phyloP scores from a whole-genome alignment of 1,284 basidiomycete genomes.

The Malassezia arunalokei region DNA sequence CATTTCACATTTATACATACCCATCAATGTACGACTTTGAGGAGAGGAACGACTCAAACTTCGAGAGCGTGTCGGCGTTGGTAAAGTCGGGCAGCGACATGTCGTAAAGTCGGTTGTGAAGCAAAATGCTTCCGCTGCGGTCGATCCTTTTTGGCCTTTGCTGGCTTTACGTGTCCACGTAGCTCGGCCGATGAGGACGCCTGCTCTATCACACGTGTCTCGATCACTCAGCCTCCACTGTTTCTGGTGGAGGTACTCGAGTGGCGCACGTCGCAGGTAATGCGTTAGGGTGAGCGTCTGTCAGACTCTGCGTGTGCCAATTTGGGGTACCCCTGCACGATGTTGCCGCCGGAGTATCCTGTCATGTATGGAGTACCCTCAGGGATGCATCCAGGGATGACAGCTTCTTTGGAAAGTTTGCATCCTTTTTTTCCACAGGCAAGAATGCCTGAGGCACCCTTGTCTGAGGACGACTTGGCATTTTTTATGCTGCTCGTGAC shows the following conservation, averaged over 20 bases:
- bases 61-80: slow-evolving; percentile 28
- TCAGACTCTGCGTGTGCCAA: too few species aligned
- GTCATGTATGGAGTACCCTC: background rate
- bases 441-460: slow-evolving; percentile 8
- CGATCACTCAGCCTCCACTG: too few species aligned
- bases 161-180: too few species aligned
- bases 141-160: too few species aligned
- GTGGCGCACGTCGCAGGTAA: too few species aligned
- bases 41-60: slow-evolving; percentile 36
- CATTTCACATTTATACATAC: slow-evolving; percentile 24
- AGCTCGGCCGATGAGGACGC: background rate
- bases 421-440: slow-evolving; percentile 15
- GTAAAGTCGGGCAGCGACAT: slow-evolving; percentile 46
- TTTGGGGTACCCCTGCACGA: background rate
- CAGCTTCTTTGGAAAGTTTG: slow-evolving; percentile 1
- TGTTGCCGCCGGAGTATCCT: slow-evolving; percentile 6
- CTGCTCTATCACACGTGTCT: background rate
- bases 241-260: too few species aligned
- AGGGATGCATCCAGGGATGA: slow-evolving; percentile 8
- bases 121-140: background rate
- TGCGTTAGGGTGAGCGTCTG: too few species aligned
- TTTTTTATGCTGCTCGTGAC: slow-evolving; percentile 39
- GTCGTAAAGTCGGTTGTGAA: slow-evolving; percentile 4
- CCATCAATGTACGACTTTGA: slow-evolving; percentile 44
- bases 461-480: slow-evolving; percentile 13